Evolutionary conservation across 768 basidiomycete genomes (phyloP).

Genomic region (Agaricus subrufescens): DNA sequence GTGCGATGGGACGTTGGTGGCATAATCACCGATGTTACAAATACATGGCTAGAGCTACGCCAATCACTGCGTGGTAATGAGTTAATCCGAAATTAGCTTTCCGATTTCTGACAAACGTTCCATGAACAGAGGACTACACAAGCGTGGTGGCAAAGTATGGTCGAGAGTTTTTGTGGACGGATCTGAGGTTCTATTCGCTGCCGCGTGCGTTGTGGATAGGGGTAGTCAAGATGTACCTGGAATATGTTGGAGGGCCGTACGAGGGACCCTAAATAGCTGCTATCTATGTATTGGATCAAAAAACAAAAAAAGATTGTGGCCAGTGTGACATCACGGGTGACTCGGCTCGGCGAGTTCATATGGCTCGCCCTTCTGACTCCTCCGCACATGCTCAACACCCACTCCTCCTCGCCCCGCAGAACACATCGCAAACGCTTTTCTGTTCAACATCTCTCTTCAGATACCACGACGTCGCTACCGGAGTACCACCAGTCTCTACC

Average conservation of each 20-base stretch:
- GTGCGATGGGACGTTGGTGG: constrained; percentile 76
- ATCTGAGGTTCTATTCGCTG: constrained; percentile 52
- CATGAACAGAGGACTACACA: constrained; percentile 56
- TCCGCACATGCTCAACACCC: constrained; percentile 17
- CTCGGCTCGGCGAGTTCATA: no score
- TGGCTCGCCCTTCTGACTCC: neutral
- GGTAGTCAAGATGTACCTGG: constrained; percentile 29
- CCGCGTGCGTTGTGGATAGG: constrained; percentile 29
- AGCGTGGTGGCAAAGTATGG: constrained; percentile 57
- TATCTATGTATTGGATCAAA: neutral
- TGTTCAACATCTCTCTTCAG: constrained; percentile 54
- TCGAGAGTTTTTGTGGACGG: constrained; percentile 74
- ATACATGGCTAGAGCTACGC: constrained; percentile 63
- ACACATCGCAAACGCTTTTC: constrained; percentile 57
- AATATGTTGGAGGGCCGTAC: constrained; percentile 51
- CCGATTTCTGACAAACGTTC: neutral
- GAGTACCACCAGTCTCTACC: constrained; percentile 40
- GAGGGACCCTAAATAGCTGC: constrained; percentile 20
- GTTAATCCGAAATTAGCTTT: neutral
- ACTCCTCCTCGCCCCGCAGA: constrained; percentile 20
- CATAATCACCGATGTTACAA: constrained; percentile 75
- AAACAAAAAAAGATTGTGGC: neutral
- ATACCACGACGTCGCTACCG: constrained; percentile 62
- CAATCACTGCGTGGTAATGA: constrained; percentile 46
- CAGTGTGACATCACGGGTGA: no score